Base-by-base conservation (phyloP, 2,329 filamentous ascomycete genomes). In the Capronia coronata region DNA sequence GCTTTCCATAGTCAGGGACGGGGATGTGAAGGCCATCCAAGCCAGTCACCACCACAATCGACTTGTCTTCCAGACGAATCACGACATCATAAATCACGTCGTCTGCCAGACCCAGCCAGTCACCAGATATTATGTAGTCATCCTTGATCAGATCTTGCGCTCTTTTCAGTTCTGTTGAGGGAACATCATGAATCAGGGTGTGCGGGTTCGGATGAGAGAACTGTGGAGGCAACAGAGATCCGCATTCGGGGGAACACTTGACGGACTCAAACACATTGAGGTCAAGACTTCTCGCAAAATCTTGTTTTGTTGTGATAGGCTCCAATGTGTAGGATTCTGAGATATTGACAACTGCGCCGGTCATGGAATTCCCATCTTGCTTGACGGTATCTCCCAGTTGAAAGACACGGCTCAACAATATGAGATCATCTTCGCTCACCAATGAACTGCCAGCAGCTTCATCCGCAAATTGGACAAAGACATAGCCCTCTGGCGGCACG, bases 331-430 rank as follows among this genome's bases (percentile, higher is more conserved):
- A 78, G 37, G 61, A 66, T 2, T 70, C 69, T 23, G 64, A 66
- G 1, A 71, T 68, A 51, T 71, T 73, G 44, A 79, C 70, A 41
- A 81, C 71, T 2, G 73, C 77, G 21, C 78, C 78, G 45, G 74
- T 77, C 64, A 75, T 71, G 13, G 72, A 67, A 55, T 74, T 71
- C 0, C 67, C 63, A 34, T 68, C 65, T 27, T 68, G 65, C 61
- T 78, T 80, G 44, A 81, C 77, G 10, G 74, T 65, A 57, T 80
- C 75, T 21, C 78, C 78, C 13, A 79, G 71, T 42, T 72, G 68
- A 11, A 80, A 63, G 1, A 68, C 65, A n/a, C 78, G 72, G 62
- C 79, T 76, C 23, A 80, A 63, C 18, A 81, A 65, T 13, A 67
- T 64, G 37, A 81, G 65, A 19, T 72, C 68, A 9, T 69, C 64